phyloP scores from a whole-genome alignment of 805 yeast species.

The Metschnikowia vanudenii region DNA sequence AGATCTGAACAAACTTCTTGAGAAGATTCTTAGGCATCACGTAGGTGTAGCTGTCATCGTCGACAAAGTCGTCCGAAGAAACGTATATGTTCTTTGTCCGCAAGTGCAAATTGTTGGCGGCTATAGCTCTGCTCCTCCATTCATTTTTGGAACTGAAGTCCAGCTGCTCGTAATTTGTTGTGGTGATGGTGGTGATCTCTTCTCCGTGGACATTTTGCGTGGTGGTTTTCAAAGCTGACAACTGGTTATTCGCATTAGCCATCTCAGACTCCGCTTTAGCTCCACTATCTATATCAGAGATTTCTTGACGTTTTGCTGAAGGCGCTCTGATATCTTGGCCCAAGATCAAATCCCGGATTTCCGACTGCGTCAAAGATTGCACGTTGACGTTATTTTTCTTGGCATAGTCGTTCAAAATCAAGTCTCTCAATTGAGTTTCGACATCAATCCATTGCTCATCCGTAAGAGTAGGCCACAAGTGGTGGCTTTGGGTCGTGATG shows the following conservation, averaged over 20 bases:
- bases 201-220: slow-evolving; percentile 94
- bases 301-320: slow-evolving; percentile 78
- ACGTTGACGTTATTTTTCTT: slow-evolving; percentile 82
- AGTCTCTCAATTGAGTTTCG: slow-evolving; percentile 83
- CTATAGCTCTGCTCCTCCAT: slow-evolving; percentile 87
- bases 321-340: slow-evolving; percentile 95
- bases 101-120: slow-evolving; percentile 67
- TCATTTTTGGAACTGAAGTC: slow-evolving; percentile 80
- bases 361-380: slow-evolving; percentile 85
- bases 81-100: slow-evolving; percentile 72
- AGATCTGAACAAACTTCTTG: slow-evolving; percentile 70
- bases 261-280: slow-evolving; percentile 34
- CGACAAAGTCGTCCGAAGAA: slow-evolving; percentile 54
- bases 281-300: slow-evolving; percentile 63
- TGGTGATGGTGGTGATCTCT: slow-evolving; percentile 90
- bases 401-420: slow-evolving; percentile 82
- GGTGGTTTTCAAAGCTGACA: slow-evolving; percentile 76
- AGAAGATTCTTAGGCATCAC: slow-evolving; percentile 81
- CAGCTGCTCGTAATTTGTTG: slow-evolving; percentile 83
- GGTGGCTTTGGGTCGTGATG: slow-evolving; percentile 69
- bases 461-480: slow-evolving; percentile 88
- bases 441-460: slow-evolving; percentile 92
- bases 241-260: slow-evolving; percentile 45
- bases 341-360: slow-evolving; percentile 86
- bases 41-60: slow-evolving; percentile 58